These are phyloP conservation scores for Plenodomus lindquistii DNA, from an alignment of 2,329 filamentous ascomycete species.

Conservation along the genomic window DNA sequence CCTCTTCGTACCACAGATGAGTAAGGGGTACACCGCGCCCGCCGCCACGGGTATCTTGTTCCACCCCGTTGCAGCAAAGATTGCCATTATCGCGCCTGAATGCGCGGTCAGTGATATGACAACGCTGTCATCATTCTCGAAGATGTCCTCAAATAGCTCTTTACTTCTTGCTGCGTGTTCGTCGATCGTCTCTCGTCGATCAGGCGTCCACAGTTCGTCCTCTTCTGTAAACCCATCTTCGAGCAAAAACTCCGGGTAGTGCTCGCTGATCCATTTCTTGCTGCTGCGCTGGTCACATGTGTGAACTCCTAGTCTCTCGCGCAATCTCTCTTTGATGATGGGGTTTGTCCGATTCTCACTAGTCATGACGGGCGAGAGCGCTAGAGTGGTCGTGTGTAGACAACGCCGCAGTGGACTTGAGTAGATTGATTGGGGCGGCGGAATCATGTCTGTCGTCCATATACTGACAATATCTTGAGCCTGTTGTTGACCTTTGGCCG, in stretches of 20 bases:
- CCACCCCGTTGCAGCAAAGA: conserved; percentile 55
- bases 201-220: conserved; percentile 59
- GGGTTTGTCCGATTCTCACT: conserved; percentile 58
- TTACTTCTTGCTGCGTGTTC: conserved; percentile 9
- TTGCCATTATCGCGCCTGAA: conserved; percentile 57
- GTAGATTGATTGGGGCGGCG: conserved; percentile 67
- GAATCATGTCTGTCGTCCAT: conserved; percentile 62
- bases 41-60: conserved; percentile 14
- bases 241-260: conserved; percentile 59
- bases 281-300: conserved; percentile 68
- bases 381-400: conserved; percentile 64
- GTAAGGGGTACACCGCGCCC: conserved; percentile 16
- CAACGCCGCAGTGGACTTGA: conserved; percentile 67
- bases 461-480: conserved; percentile 63
- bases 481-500: conserved; percentile 60
- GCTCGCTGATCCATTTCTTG: conserved; percentile 56
- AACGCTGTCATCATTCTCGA: conserved; percentile 46
- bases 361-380: conserved; percentile 62
- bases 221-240: conserved; percentile 65
- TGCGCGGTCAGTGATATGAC: conserved; percentile 59
- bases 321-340: conserved; percentile 65
- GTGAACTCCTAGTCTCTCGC: conserved; percentile 69
- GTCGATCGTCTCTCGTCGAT: conserved; percentile 10
- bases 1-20: conserved; percentile 7
- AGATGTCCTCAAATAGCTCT: conserved; percentile 54